These are phyloP conservation scores for Clohesyomyces aquaticus DNA, from an alignment of 495 filamentous ascomycete species.

Conservation along the genomic window DNA sequence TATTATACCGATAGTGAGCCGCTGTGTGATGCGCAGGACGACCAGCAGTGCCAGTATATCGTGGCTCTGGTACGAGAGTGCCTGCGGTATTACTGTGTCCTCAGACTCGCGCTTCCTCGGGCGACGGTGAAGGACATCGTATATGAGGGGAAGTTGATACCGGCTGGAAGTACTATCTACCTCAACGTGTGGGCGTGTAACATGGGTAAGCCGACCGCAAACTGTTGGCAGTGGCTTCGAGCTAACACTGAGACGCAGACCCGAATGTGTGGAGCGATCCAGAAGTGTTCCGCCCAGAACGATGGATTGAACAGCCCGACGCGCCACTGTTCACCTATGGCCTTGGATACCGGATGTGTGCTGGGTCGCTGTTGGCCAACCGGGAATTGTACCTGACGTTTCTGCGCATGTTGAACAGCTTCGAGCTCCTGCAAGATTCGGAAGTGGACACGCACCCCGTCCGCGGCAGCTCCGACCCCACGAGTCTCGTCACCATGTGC, in stretches of 20 bases:
- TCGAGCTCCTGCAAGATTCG: constrained; percentile 55
- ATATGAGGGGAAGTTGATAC: constrained; percentile 60
- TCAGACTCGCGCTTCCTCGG: constrained; percentile 64
- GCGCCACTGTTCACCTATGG: constrained; percentile 65
- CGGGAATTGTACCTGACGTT: constrained; percentile 68
- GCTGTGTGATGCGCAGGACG: constrained; percentile 61
- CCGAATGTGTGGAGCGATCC: constrained; percentile 62
- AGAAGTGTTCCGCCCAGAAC: constrained; percentile 61
- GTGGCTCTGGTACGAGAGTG: constrained; percentile 63
- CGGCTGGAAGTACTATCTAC: constrained; percentile 63
- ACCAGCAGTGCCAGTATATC: constrained; percentile 65
- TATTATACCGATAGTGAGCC: constrained; percentile 59
- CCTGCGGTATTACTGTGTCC: constrained; percentile 62
- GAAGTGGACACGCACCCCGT: constrained; percentile 59
- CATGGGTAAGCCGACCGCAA: constrained; percentile 51
- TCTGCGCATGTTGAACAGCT: constrained; percentile 63
- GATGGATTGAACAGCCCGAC: constrained; percentile 66
- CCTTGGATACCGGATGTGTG: constrained; percentile 68
- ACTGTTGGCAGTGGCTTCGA: not conserved
- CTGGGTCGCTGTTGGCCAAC: constrained; percentile 65
- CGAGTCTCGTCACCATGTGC: constrained; percentile 62
- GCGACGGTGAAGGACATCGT: constrained; percentile 63
- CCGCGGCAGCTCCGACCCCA: constrained; percentile 59
- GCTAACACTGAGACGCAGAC: constrained; percentile 47
- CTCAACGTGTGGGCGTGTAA: constrained; percentile 71